Percentiles rank a stretch among this genome's conserved stretches.
Conservation (phyloP, 2,329 filamentous ascomycete genomes). For the Leptosphaerulina australis region DNA sequence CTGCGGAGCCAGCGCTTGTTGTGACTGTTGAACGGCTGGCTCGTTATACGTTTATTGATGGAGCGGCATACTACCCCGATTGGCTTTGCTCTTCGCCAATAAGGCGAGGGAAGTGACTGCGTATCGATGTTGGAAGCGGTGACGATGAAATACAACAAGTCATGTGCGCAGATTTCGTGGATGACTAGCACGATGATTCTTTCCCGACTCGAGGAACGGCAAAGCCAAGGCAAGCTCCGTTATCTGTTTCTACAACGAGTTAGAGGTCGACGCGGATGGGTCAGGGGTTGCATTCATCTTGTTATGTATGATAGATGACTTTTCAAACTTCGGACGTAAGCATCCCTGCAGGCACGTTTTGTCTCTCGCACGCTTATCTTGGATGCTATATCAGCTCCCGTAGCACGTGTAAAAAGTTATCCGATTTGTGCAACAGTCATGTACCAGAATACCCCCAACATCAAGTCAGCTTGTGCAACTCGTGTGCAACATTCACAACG, state of each 20-base stretch:
- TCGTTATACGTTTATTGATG: constrained; percentile 1
- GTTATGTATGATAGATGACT: not conserved
- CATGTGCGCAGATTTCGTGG: constrained; percentile 3
- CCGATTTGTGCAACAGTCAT: constrained; percentile 11
- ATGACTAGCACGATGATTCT: not conserved
- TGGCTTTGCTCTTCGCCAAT: not conserved
- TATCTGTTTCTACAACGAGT: not conserved
- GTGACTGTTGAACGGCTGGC: constrained; percentile 1
- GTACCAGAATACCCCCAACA: not conserved
- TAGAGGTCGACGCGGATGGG: not conserved
- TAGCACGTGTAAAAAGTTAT: constrained; percentile 1
- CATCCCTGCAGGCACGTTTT: constrained; percentile 10
- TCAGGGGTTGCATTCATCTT: constrained; percentile 5
- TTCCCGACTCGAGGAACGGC: not conserved
- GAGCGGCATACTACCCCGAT: not conserved
- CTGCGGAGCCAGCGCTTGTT: constrained; percentile 13
- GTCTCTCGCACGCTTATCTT: constrained; percentile 1
- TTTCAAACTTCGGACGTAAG: constrained; percentile 2
- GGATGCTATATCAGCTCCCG: not conserved
- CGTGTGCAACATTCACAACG: constrained; percentile 7
- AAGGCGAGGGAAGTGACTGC: not conserved
- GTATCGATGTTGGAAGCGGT: not conserved
- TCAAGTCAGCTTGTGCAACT: constrained; percentile 4
- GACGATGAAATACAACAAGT: not conserved
- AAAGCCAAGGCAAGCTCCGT: constrained; percentile 13